Evolutionary conservation across 306 rosid species (phyloP), one percentile per base, ranked within the genome.

Genomic region (Malus sieversii): DNA sequence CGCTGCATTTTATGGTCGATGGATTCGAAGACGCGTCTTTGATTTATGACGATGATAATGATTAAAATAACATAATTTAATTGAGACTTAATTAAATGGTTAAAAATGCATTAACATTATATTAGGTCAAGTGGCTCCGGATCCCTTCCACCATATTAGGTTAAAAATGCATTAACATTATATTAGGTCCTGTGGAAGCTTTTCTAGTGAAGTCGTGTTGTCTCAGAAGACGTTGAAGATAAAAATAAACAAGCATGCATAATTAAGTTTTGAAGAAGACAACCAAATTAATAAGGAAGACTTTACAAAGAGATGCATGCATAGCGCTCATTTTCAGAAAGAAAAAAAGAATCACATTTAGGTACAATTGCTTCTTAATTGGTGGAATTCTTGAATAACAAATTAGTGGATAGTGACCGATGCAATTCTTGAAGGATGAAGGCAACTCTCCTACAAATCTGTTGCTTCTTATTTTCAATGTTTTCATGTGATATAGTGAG

Each of bases 361-460:
- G 1, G 0, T 20, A 48, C 65, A 22, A 5, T 11, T 7, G 8
- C 12, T 33, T 51, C 10, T 8, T 48, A 48, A 48, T 48, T 48
- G 53, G 38, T 35, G 38, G 38, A 35, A 35, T 35, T 35, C 38
- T 35, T 35, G 38, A 35, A 35, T 6, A 35, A 35, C 38, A 35
- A 35, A 35, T 35, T 35, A 35, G 38, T 35, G 38, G 6, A 32
- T 32, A 32, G 35, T 32, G 35, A 32, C 6, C 5, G 0, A 19
- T 35, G 14, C 72, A 83, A 22, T 72, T 60, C 23, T 52, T 53
- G 40, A 75, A 18, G 20, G 48, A 57, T 10, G 66, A 20, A 8
- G 80, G 81, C 23, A 77, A 19, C 16, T 29, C 35, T 10, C 81
- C 83, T 1, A 27, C 42, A 30, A 83, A 8, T 2, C 3, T 57